Percentiles rank a stretch among this genome's conserved stretches.
Conservation (phyloP, 108 stramenopile genomes). For the Chaetoceros tenuissimus region DNA sequence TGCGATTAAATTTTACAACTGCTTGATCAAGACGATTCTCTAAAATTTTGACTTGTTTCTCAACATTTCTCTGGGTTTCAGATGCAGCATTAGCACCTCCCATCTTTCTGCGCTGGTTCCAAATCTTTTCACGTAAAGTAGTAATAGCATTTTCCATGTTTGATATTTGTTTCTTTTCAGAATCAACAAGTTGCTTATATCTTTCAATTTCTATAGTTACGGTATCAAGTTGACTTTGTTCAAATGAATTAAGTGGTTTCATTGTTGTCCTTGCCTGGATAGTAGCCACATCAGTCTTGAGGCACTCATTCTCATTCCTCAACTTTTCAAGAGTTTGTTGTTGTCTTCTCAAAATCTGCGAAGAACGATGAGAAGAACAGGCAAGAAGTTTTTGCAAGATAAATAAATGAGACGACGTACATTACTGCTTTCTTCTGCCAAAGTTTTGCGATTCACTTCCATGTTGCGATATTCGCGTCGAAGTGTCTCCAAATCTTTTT, state of each 20-base stretch:
- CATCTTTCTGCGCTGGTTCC: conserved; percentile 65
- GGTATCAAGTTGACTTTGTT: conserved; percentile 40
- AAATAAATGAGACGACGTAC: conserved; percentile 19
- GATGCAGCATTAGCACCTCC: conserved; percentile 73
- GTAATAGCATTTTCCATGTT: conserved; percentile 52
- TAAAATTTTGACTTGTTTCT: conserved; percentile 72
- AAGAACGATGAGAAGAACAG: no score
- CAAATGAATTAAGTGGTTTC: conserved; percentile 34
- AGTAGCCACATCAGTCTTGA: conserved; percentile 67
- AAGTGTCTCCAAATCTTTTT: conserved; percentile 54
- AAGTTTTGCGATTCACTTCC: conserved; percentile 79
- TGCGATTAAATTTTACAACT: conserved; percentile 79
- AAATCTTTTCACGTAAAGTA: conserved; percentile 44
- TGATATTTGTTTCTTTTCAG: conserved; percentile 33
- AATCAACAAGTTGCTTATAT: conserved; percentile 35
- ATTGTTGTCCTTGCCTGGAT: conserved; percentile 53
- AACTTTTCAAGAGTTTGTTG: conserved; percentile 65
- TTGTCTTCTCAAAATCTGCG: conserved; percentile 68
- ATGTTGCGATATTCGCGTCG: conserved; percentile 81
- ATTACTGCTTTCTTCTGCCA: conserved; percentile 57
- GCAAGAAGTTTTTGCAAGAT: no score
- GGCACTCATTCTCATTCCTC: conserved; percentile 55
- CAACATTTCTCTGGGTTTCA: conserved; percentile 48
- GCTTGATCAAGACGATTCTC: conserved; percentile 87
- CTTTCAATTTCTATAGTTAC: conserved; percentile 47